Conservation (phyloP, 1,284 basidiomycete species). For the Omphalotus olearius region DNA sequence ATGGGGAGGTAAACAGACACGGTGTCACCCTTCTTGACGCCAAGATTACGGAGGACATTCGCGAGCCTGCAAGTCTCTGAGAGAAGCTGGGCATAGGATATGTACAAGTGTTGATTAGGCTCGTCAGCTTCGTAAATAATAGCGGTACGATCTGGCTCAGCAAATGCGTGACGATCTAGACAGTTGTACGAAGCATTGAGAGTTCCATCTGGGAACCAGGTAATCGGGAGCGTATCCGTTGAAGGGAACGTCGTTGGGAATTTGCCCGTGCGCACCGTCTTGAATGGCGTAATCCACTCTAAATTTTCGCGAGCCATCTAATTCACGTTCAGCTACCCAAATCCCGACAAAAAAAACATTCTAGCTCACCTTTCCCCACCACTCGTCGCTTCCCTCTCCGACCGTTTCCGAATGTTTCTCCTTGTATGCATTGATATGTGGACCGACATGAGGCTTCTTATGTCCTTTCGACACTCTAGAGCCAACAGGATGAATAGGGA, state of each 20-base stretch:
- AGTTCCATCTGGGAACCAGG: slow-evolving; percentile 92
- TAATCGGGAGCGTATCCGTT: slow-evolving; percentile 35
- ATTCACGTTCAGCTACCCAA: not conserved
- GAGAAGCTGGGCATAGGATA: slow-evolving; percentile 85
- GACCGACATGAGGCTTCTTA: slow-evolving; percentile 73
- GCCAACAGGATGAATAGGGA: slow-evolving; percentile 54
- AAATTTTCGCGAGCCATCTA: slow-evolving; percentile 80
- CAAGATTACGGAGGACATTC: slow-evolving; percentile 88
- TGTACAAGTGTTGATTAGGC: slow-evolving; percentile 73
- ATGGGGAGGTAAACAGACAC: slow-evolving; percentile 89
- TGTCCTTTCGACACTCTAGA: slow-evolving; percentile 56
- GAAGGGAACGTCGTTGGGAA: slow-evolving; percentile 32
- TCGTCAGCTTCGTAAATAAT: slow-evolving; percentile 99
- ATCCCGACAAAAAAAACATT: not conserved
- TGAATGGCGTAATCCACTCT: slow-evolving; percentile 91
- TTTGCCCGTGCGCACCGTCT: slow-evolving; percentile 77
- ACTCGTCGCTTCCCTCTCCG: slow-evolving; percentile 73
- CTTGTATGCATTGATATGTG: slow-evolving; percentile 70
- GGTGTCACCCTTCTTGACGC: slow-evolving; percentile 95
- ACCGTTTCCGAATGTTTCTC: slow-evolving; percentile 67
- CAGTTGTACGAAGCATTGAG: slow-evolving; percentile 96
- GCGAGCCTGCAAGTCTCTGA: slow-evolving; percentile 88
- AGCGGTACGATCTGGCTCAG: slow-evolving; percentile 87
- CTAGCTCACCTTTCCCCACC: slow-evolving; percentile 78
- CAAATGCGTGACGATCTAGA: slow-evolving; percentile 94